Evolutionary conservation across 768 basidiomycete species (phyloP).

Genomic region (Podaxis sp.): DNA sequence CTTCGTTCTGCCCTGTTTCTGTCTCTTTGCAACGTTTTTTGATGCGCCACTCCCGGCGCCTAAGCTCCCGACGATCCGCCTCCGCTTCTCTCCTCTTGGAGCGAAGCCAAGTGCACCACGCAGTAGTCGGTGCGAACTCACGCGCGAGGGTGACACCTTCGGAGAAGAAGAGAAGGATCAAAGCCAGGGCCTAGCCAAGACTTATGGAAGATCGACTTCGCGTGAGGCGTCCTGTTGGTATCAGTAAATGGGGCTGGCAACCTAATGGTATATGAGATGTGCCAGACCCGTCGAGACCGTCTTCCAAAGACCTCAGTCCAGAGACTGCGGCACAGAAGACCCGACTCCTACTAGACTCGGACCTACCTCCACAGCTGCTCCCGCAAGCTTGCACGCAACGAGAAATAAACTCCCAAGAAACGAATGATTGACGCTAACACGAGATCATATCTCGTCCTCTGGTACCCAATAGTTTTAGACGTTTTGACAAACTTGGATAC

Average conservation of each 20-base stretch:
- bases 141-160: neutral
- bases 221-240: neutral
- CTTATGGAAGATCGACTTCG: neutral
- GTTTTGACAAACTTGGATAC: neutral
- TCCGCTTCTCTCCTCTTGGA: neutral
- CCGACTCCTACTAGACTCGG: neutral
- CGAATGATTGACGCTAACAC: neutral
- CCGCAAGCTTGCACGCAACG: neutral
- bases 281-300: neutral
- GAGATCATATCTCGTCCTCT: neutral
- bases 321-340: neutral
- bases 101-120: neutral
- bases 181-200: neutral
- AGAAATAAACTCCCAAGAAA: slow-evolving; percentile 7
- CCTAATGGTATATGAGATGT: neutral
- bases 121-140: neutral
- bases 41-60: neutral
- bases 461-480: neutral
- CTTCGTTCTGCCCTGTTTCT: neutral
- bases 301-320: neutral
- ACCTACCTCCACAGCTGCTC: neutral
- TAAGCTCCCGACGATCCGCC: neutral
- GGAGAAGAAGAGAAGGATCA: neutral
- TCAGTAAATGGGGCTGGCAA: neutral
- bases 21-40: neutral